These are phyloP conservation scores for Trichoderma lentiforme DNA, from an alignment of 2,329 filamentous ascomycete species.

Conservation along the genomic window DNA sequence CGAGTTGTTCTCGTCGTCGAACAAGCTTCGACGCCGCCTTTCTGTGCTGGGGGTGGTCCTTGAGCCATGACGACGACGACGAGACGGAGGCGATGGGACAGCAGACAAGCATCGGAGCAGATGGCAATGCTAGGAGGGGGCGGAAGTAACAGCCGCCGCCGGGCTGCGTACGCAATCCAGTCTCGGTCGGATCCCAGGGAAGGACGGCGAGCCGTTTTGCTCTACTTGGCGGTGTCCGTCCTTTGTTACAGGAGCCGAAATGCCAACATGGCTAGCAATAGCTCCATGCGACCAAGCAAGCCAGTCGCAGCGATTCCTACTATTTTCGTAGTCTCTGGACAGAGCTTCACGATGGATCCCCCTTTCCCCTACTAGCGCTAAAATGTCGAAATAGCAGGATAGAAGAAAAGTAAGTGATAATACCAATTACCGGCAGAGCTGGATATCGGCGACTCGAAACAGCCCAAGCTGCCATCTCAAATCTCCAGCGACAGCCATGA, in stretches of 20 bases:
- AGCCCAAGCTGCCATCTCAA: background rate
- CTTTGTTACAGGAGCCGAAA: slow-evolving; percentile 6
- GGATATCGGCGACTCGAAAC: background rate
- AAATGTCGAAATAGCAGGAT: background rate
- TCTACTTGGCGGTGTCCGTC: slow-evolving; percentile 7
- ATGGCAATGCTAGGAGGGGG: background rate
- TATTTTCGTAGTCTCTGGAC: background rate
- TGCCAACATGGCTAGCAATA: background rate
- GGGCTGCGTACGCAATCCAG: background rate
- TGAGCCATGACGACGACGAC: background rate
- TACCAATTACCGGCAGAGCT: background rate
- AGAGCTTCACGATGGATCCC: background rate
- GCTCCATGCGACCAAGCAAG: background rate
- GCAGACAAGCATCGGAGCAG: background rate
- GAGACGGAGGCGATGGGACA: background rate
- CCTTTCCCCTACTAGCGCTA: background rate
- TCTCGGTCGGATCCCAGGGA: background rate
- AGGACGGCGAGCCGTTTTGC: background rate
- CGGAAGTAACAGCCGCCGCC: background rate
- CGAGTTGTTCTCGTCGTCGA: background rate
- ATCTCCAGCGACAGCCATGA: slow-evolving; percentile 14
- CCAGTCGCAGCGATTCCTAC: background rate
- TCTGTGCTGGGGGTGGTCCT: background rate
- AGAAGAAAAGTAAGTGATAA: background rate
- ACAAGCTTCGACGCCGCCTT: slow-evolving; percentile 13